Evolutionary conservation across 192 early-diverging fungal genomes (phyloP), one percentile per base, ranked within the genome.

Genomic region (Coemansia sp.): DNA sequence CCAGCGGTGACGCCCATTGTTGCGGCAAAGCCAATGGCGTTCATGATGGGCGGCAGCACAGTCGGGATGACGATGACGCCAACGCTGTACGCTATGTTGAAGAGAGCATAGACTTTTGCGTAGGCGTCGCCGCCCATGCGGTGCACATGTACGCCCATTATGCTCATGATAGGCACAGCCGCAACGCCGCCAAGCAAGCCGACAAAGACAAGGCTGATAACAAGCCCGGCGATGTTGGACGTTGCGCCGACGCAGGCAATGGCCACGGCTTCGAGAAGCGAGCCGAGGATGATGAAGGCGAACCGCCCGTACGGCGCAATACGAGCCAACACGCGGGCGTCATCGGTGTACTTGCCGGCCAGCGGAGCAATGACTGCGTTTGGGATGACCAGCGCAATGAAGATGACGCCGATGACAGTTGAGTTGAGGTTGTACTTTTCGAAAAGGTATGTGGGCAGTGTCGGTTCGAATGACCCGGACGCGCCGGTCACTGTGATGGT

Each of bases 21-120:
- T 40, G 62, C 75, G 4, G 64, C 74, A 74, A 90, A 90, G 0
- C 84, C 84, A 20, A 81, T 69, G 19, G 75, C 68, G 19, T 87
- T 84, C 66, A 82, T 81, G 22, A 89, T 69, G 4, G 81, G 70
- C 2, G 89, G 86, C 23, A 86, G 83, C 48, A 86, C 66, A n/a
- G 89, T 87, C 5, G 91, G 91, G 3, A 89, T 87, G 29, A 87
- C 62, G 48, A 91, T 86, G 81, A 91, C 89, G n/a, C 89, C 88
- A n/a, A 87, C 65, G 22, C 88, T 87, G 49, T 88, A 92, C 0
- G 88, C 85, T 71, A 91, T 88, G 70, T 91, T 92, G 71, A 88
- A 90, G 38, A 92, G 69, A 7, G 89, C 89, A 71, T 90, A 91
- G 2, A 88, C 85, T 70, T 78, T 76, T 45, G 77, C 85, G 58